Percentiles rank a stretch among this genome's conserved stretches.
phyloP scores from a whole-genome alignment of 345 rosid species.

The Ceriops tagal region DNA sequence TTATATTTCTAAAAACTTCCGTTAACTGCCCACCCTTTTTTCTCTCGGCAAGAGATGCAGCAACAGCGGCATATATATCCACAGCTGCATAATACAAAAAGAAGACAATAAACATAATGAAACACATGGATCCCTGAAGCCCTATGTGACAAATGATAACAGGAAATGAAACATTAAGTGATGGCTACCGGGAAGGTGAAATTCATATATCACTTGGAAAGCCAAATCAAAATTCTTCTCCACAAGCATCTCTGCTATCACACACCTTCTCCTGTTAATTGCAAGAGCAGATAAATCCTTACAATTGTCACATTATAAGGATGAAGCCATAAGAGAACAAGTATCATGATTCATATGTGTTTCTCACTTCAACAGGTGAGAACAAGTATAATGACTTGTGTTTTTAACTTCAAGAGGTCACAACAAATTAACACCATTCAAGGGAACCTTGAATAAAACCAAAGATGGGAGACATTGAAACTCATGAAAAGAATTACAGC shows the following conservation, averaged over 20 bases:
- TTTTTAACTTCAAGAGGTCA: no score
- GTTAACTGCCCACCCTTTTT: slow-evolving; percentile 89
- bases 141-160: background rate
- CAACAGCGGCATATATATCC: slow-evolving; percentile 96
- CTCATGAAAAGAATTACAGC: no score
- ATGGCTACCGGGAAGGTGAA: slow-evolving; percentile 76
- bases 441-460: no score
- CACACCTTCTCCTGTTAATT: slow-evolving; percentile 73
- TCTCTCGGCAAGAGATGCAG: slow-evolving; percentile 90
- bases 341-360: background rate
- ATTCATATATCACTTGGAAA: slow-evolving; percentile 81
- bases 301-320: background rate
- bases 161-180: slow-evolving; percentile 1
- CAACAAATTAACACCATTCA: no score
- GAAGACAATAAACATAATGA: slow-evolving; percentile 8
- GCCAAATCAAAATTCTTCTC: slow-evolving; percentile 96
- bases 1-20: slow-evolving; percentile 86
- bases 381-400: background rate
- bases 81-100: slow-evolving; percentile 53
- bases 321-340: background rate
- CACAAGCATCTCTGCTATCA: slow-evolving; percentile 80
- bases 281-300: slow-evolving; percentile 23
- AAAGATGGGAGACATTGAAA: no score
- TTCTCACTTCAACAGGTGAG: background rate
- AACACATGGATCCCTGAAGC: slow-evolving; percentile 4